Base-by-base conservation (phyloP, 257 asterid genomes). In the Scutellaria baicalensis region DNA sequence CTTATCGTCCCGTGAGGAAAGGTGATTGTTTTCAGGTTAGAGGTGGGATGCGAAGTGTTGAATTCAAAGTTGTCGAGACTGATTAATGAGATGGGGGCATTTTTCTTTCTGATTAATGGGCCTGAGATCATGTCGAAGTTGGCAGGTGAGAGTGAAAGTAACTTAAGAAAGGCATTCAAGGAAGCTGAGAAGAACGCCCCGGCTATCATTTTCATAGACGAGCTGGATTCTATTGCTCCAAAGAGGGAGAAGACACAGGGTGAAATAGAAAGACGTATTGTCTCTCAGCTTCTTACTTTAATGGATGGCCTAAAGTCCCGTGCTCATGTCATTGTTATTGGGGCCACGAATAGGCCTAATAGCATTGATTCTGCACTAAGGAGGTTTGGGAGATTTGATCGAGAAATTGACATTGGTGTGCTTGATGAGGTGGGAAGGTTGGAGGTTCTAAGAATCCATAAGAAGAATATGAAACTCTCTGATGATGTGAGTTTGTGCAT, bases 191-290 rank as follows among this genome's bases (percentile, higher is more conserved):
- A 82, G 70, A 82, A 82, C 7, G 77, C 86, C 2, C 86, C 83
- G 5, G 69, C 86, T 1, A 82, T 78, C 57, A 76, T 82, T 57
- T 82, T 82, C 42, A 79, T 82, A 9, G 84, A 78, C 44, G 84
- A 78, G 78, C 40, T 82, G 9, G 84, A 82, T 74, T 82, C 86
- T 6, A 82, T 82, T 61, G 86, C 86, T 40, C 86, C 86, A 5
- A 82, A 73, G 82, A 82, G 86, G 55, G 86, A 82, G 72, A 82
- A 82, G 31, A 82, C 86, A 3, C 84, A 82, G 2, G 86, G 86
- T 6, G 86, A 82, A 54, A 84, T 82, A 5, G 86, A 82, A 47
- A 76, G 86, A 70, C 78, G 86, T 0, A 82, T 82, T 6, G 84
- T 82, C 1, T 82, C 86, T 3, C 86, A 79, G 71, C 86, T 78